A percentile compares a stretch with the other conserved stretches of the same genome.
Conservation (phyloP, 371 early-diverging fungal species). For the Mycotypha africana region DNA sequence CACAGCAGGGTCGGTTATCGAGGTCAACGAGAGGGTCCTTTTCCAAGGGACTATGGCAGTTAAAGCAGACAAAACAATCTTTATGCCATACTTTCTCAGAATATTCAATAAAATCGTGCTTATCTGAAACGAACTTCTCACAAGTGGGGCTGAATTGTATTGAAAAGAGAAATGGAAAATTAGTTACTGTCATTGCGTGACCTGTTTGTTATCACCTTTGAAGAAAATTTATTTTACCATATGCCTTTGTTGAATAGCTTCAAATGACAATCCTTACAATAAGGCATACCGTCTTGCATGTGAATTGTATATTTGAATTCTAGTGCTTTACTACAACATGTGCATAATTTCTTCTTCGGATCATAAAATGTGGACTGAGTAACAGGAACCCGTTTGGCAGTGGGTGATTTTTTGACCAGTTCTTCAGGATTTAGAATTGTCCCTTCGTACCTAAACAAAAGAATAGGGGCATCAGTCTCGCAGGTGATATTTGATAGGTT, state of each 20-base stretch:
- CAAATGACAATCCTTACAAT: constrained; percentile 33
- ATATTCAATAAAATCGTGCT: constrained; percentile 42
- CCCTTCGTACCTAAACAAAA: constrained; percentile 27
- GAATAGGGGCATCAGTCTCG: no score
- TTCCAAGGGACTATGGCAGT: constrained; percentile 22
- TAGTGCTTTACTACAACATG: constrained; percentile 12
- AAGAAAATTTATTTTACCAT: no score
- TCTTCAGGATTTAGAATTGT: constrained; percentile 31
- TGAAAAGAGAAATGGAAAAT: neutral
- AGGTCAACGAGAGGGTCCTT: constrained; percentile 55
- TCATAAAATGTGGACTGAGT: constrained; percentile 18
- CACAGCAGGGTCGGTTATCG: constrained; percentile 58
- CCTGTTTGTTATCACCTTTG: no score
- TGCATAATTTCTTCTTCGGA: constrained; percentile 5
- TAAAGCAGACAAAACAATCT: constrained; percentile 45
- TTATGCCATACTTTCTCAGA: constrained; percentile 43
- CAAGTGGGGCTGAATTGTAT: constrained; percentile 31
- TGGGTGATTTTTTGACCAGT: constrained; percentile 17
- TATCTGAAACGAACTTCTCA: constrained; percentile 31
- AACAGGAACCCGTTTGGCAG: constrained; percentile 18
- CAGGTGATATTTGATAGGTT: no score
- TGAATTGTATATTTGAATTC: neutral
- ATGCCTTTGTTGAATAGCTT: constrained; percentile 22
- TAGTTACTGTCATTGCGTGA: no score
- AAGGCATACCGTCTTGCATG: constrained; percentile 9